Evolutionary conservation across 495 filamentous ascomycete genomes (phyloP).

Genomic region (Hypomontagnella submonticulosa): DNA sequence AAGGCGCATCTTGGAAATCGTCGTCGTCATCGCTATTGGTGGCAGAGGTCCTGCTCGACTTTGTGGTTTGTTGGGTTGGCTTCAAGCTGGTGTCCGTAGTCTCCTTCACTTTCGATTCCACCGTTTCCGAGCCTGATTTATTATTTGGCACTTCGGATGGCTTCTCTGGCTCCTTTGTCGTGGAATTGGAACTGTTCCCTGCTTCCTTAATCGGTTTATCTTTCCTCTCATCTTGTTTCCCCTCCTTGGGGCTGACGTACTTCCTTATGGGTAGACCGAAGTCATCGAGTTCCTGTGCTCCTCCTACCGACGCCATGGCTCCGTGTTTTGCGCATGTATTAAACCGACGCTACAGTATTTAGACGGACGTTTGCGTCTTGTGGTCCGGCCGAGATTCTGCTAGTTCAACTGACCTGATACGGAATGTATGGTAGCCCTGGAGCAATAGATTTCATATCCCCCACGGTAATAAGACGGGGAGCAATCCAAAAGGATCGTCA

Average conservation of each 20-base stretch:
- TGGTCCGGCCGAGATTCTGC: constrained; percentile 28
- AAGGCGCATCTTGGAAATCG: constrained; percentile 56
- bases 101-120: constrained; percentile 14
- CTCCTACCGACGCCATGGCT: constrained; percentile 51
- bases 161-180: constrained; percentile 25
- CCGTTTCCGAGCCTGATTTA: constrained; percentile 13
- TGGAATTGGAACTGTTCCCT: not conserved
- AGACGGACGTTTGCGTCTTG: constrained; percentile 13
- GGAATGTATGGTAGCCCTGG: constrained; percentile 19
- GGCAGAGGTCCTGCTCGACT: constrained; percentile 19
- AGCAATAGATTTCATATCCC: constrained; percentile 36
- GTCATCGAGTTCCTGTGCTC: constrained; percentile 61
- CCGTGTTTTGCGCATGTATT: constrained; percentile 44
- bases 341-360: constrained; percentile 17
- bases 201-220: constrained; percentile 27
- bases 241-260: constrained; percentile 41
- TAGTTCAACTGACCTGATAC: constrained; percentile 22
- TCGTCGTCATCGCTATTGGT: constrained; percentile 47
- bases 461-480: constrained; percentile 42
- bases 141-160: constrained; percentile 37
- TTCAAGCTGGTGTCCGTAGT: constrained; percentile 22
- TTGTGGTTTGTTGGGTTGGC: constrained; percentile 17
- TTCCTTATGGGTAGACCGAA: constrained; percentile 66
- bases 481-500: constrained; percentile 32
- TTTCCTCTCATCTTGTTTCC: constrained; percentile 19